These are phyloP conservation scores for Dactylellina sp. DNA, from an alignment of 2,329 filamentous ascomycete genomes.

Conservation along the genomic window DNA sequence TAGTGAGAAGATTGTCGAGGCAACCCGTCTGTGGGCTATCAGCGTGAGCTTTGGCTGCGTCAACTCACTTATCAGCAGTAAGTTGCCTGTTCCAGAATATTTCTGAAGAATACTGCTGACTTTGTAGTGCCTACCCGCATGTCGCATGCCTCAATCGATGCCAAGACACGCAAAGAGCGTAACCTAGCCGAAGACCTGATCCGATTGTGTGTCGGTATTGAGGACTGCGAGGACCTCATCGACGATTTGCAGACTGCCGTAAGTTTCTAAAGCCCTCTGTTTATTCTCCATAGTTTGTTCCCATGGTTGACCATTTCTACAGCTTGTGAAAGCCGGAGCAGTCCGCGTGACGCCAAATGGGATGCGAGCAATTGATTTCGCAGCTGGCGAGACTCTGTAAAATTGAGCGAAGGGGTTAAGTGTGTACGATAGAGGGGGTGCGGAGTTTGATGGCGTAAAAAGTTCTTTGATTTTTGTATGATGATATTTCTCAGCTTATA, in stretches of 20 bases:
- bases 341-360: slow-evolving; percentile 87
- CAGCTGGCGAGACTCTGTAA: slow-evolving; percentile 47
- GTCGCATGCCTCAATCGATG: slow-evolving; percentile 98
- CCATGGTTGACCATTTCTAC: slow-evolving; percentile 5
- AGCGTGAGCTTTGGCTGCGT: slow-evolving; percentile 98
- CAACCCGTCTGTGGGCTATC: slow-evolving; percentile 90
- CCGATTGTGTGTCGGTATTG: slow-evolving; percentile 93
- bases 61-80: slow-evolving; percentile 91
- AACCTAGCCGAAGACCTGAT: slow-evolving; percentile 98
- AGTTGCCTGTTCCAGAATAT: background rate
- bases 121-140: slow-evolving; percentile 88
- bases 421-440: slow-evolving; percentile 29
- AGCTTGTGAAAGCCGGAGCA: slow-evolving; percentile 94
- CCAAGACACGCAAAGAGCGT: slow-evolving; percentile 87
- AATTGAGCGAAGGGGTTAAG: background rate
- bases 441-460: slow-evolving; percentile 39
- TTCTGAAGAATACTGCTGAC: background rate
- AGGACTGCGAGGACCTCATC: slow-evolving; percentile 86
- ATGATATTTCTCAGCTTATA: background rate
- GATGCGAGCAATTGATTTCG: slow-evolving; percentile 72
- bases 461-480: slow-evolving; percentile 20
- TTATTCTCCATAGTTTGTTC: background rate
- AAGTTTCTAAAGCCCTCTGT: slow-evolving; percentile 65
- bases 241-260: slow-evolving; percentile 92
- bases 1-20: slow-evolving; percentile 93